Conservation (phyloP, 257 asterid genomes). For the Mitragyna speciosa region DNA sequence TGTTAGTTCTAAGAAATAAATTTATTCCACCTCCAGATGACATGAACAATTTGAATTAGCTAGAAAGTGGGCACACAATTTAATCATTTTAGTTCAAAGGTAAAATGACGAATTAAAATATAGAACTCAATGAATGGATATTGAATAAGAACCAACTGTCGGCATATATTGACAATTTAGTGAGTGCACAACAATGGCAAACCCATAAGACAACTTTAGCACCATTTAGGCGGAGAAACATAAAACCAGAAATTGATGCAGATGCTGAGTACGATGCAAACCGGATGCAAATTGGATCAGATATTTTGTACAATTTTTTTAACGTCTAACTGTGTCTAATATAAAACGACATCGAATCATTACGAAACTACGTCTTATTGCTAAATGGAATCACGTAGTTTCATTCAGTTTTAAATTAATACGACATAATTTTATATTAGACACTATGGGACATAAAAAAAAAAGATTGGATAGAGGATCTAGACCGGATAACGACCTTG, state of each 20-base stretch:
- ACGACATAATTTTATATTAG: no score
- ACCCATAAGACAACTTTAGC: constrained; percentile 6
- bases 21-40: background rate
- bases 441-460: no score
- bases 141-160: background rate
- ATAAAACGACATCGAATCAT: no score
- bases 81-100: background rate
- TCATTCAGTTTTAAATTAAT: no score
- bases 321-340: no score
- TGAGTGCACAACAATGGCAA: constrained; percentile 2
- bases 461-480: no score
- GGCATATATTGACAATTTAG: background rate
- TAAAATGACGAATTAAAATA: background rate
- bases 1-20: background rate
- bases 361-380: no score
- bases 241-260: background rate
- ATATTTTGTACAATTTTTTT: no score
- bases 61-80: background rate
- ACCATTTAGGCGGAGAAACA: background rate
- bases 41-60: background rate
- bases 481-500: no score
- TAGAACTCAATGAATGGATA: no score
- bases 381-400: no score
- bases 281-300: no score
- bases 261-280: background rate